Evolutionary conservation across 495 filamentous ascomycete species (phyloP), one percentile per base, ranked within the genome.

Genomic region (Talaromyces adpressus): DNA sequence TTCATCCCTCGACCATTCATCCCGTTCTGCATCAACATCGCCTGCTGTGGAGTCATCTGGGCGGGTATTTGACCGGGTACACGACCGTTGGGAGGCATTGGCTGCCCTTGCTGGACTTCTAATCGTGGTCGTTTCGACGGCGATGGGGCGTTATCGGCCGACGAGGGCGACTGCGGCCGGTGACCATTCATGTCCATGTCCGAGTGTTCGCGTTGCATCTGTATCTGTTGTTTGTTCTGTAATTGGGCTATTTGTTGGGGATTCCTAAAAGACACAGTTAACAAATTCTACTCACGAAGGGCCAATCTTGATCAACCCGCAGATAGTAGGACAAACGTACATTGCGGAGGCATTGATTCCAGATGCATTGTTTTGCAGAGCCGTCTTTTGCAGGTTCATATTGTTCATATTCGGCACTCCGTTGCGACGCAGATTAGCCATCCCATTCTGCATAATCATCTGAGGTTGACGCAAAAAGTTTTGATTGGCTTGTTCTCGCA

Each of bases 81-180:
- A 66, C 89, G 85, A 68, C 90, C 92, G 74, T 91, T 92, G 41
- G 85, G 87, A 73, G 89, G 88, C 81, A 96, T 89, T 69, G 85
- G 85, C 67, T 87, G 89, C 62, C 87, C 86, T 25, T 81, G 80
- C 45, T 82, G 84, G 65, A 84, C 84, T 63, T 97, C 94, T 45
- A 97, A 82, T 41, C 93, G 91, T n/a, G 87, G 89, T 69, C 94
- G 82, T 77, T 98, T 98, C 61, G 88, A 91, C 8, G 94, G 93
- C 23, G 94, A 97, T 6, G 92, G 90, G 30, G 91, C 91, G 69
- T 96, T 96, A 49, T 97, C 93, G 29, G 84, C 85, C 6, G 89
- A 87, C 30, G 88, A 85, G 6, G 91, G 92, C 39, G 91, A 97
- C 64, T 89, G 89, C 27, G 91, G 87, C 52, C 90, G 86, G 69